Conservation (phyloP, 2,329 filamentous ascomycete genomes). For the Pseudogymnoascus sp. region DNA sequence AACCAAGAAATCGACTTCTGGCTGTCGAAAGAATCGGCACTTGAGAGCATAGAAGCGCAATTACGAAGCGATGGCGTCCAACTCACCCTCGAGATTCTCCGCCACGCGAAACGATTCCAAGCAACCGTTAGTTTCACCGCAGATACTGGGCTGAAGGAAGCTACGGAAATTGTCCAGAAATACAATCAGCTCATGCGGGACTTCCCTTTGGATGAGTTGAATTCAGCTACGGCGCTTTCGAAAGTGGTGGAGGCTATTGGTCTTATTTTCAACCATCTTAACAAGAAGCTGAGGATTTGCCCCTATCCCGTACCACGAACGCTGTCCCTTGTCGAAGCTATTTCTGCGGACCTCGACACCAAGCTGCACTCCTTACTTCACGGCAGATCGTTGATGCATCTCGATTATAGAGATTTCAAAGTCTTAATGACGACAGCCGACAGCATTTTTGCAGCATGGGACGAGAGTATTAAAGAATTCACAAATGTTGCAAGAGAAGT, state of each 20-base stretch:
- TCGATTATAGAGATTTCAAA: slow-evolving; percentile 87
- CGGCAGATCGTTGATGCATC: slow-evolving; percentile 80
- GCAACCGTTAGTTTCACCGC: slow-evolving; percentile 94
- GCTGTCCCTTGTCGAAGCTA: slow-evolving; percentile 89
- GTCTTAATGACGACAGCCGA: slow-evolving; percentile 77
- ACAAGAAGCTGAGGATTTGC: slow-evolving; percentile 95
- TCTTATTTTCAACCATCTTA: slow-evolving; percentile 88
- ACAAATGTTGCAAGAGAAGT: slow-evolving; percentile 96
- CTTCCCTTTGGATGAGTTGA: slow-evolving; percentile 81
- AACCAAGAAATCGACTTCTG: slow-evolving; percentile 99
- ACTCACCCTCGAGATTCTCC: slow-evolving; percentile 88
- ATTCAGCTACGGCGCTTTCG: slow-evolving; percentile 80
- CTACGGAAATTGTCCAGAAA: slow-evolving; percentile 92
- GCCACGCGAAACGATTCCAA: slow-evolving; percentile 96
- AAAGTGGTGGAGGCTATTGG: slow-evolving; percentile 86
- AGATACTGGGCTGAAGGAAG: slow-evolving; percentile 93
- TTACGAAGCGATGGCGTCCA: slow-evolving; percentile 81
- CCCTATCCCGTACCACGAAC: slow-evolving; percentile 91
- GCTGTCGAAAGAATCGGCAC: slow-evolving; percentile 89
- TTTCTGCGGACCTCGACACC: slow-evolving; percentile 85
- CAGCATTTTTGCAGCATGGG: slow-evolving; percentile 85
- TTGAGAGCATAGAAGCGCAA: slow-evolving; percentile 87
- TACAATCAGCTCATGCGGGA: slow-evolving; percentile 99
- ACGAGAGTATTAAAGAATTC: slow-evolving; percentile 94
- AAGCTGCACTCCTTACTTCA: slow-evolving; percentile 80